Conservation (phyloP, 257 asterid species). For the Euphrasia confusa region DNA sequence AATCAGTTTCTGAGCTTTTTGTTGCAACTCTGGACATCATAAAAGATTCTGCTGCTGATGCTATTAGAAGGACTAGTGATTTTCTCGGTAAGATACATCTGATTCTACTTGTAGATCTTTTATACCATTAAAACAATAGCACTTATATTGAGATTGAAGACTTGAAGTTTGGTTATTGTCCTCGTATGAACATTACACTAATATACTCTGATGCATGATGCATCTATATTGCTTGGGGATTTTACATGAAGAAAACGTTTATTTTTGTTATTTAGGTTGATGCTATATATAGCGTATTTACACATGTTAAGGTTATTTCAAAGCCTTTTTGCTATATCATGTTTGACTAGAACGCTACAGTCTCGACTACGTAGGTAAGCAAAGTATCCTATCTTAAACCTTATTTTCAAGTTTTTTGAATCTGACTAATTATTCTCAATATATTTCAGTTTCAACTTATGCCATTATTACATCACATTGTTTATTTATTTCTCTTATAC, state of each 20-base stretch:
- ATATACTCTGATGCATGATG: neutral
- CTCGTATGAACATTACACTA: conserved; percentile 14
- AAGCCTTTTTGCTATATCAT: neutral
- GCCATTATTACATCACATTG: neutral
- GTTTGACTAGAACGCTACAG: neutral
- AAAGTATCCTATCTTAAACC: neutral
- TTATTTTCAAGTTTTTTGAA: neutral
- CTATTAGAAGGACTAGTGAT: conserved; percentile 58
- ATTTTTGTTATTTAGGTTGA: neutral
- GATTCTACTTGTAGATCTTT: conserved; percentile 15
- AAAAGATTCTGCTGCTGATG: conserved; percentile 65
- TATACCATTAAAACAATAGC: conserved; percentile 11
- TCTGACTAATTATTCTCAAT: neutral
- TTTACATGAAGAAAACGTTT: neutral
- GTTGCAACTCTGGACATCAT: conserved; percentile 92
- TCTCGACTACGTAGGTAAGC: neutral
- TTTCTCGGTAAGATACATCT: conserved; percentile 53
- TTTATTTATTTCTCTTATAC: neutral
- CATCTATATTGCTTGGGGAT: neutral
- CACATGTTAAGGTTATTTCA: neutral
- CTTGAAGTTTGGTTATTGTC: neutral
- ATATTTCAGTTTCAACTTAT: neutral
- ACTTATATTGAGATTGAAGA: neutral
- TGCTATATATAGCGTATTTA: neutral
- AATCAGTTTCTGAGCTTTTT: conserved; percentile 87